Evolutionary conservation across 2,329 filamentous ascomycete genomes (phyloP).

Genomic region (Trichoderma lentiforme): DNA sequence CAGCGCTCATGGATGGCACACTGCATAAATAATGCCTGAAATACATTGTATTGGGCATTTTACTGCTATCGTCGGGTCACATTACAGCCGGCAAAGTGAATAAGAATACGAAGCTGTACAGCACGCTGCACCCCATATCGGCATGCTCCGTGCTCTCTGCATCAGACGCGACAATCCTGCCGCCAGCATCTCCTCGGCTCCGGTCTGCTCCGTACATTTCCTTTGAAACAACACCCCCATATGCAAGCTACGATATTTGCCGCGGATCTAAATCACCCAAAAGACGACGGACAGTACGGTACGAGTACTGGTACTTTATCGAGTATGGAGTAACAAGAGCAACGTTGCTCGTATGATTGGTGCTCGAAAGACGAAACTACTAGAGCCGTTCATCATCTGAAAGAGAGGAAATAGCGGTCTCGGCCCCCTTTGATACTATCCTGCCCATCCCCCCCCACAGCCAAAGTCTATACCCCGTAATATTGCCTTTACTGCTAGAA

Average conservation of each 20-base stretch:
- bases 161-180: not conserved
- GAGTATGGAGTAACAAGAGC: not conserved
- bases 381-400: not conserved
- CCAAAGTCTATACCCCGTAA: not conserved
- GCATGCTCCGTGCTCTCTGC: not conserved
- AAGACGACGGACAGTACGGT: not conserved
- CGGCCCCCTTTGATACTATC: not conserved
- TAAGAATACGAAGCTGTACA: not conserved
- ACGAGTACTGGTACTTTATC: not conserved
- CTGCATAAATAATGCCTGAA: not conserved
- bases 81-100: not conserved
- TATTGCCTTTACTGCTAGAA: not conserved
- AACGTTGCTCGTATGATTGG: not conserved
- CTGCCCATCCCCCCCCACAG: not conserved
- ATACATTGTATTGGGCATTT: not conserved
- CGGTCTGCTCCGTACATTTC: not conserved
- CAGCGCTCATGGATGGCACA: not conserved
- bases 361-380: not conserved
- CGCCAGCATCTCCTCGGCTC: not conserved
- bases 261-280: not conserved
- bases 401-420: conserved; percentile 9
- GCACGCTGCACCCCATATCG: not conserved
- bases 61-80: not conserved
- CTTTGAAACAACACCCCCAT: not conserved
- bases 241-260: not conserved